Base-by-base conservation (phyloP, 257 asterid species). In the Buddleja alternifolia region DNA sequence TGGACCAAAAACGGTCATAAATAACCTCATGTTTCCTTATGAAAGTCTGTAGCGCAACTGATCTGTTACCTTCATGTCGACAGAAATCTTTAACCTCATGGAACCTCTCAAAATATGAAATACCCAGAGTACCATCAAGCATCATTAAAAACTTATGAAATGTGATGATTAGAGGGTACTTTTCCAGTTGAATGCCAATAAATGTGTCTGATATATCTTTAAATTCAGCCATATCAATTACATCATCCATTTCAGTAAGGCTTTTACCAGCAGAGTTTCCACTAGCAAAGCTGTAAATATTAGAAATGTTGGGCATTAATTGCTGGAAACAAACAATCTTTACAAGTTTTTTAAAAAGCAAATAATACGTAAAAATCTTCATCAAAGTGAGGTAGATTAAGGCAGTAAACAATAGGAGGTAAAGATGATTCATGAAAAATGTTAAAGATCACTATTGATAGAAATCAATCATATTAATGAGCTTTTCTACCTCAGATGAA, bases 71-170 rank as follows among this genome's bases (percentile, higher is more conserved):
- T 17, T 75, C 84, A 4, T 7, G 21, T 10, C 40, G 70, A 29
- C 75, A 71, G 46, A 52, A 52, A 9, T 21, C 69, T 50, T 77
- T 70, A 32, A 52, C 76, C 20, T 55, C 73, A 17, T 12, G 73
- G 62, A 86, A 86, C 57, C 93, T 80, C 67, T 79, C 76, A 60
- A 88, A 88, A 63, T 79, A 88, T 5, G 96, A 86, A 23, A 63
- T 57, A 7, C 83, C 82, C 14, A 86, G 24, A 32, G 89, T 79
- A 37, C 91, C 93, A 25, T 88, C 96, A 4, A 88, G 85, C 96
- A 86, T 88, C 91, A 88, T 75, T 54, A 88, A 24, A 60, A 88
- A 86, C 72, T 88, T 86, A n/a, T 73, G 88, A 57, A 88, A 88
- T 17, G 93, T 88, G 50, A 88, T 75, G 10, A 88, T 85, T 4